Percentiles rank a stretch among this genome's conserved stretches.
These are phyloP conservation scores for Ceratocystiopsis minuta DNA, from an alignment of 2,329 filamentous ascomycete species.

Conservation along the genomic window DNA sequence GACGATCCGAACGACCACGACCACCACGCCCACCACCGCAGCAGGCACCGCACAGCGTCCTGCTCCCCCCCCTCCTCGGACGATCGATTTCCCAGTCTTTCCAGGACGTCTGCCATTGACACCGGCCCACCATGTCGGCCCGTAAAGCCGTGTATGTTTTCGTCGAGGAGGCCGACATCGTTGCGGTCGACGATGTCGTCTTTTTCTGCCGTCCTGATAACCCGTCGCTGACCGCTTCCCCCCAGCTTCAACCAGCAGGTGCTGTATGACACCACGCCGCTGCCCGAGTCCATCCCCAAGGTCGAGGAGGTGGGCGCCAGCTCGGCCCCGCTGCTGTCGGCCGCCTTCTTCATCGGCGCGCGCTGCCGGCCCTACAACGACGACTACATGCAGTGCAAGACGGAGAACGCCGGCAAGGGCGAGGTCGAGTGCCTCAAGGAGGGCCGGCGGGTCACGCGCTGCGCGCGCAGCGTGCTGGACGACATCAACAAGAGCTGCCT, in stretches of 20 bases:
- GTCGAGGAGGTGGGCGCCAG: conserved; percentile 87
- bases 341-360: conserved; percentile 91
- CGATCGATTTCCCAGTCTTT: conserved; percentile 19
- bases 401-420: conserved; percentile 72
- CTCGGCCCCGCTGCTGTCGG: conserved; percentile 80
- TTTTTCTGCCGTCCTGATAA: too few species aligned
- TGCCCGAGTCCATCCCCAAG: conserved; percentile 78
- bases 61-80: too few species aligned
- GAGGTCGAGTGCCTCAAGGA: conserved; percentile 94
- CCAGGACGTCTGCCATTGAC: neutral
- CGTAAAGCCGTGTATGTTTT: conserved; percentile 37
- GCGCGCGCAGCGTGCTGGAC: conserved; percentile 85
- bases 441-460: conserved; percentile 88
- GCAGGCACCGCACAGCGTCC: too few species aligned
- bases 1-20: conserved; percentile 8
- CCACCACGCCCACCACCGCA: conserved; percentile 8
- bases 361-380: conserved; percentile 93
- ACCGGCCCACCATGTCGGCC: conserved; percentile 30
- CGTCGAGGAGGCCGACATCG: neutral
- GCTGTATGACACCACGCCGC: conserved; percentile 89
- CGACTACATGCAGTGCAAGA: conserved; percentile 99
- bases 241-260: conserved; percentile 81
- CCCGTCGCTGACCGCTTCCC: neutral
- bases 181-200: neutral
- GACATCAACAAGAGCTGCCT: conserved; percentile 95